Evolutionary conservation across 2,329 filamentous ascomycete genomes (phyloP), one percentile per base, ranked within the genome.

Genomic region (Calcarisporium arbuscula): DNA sequence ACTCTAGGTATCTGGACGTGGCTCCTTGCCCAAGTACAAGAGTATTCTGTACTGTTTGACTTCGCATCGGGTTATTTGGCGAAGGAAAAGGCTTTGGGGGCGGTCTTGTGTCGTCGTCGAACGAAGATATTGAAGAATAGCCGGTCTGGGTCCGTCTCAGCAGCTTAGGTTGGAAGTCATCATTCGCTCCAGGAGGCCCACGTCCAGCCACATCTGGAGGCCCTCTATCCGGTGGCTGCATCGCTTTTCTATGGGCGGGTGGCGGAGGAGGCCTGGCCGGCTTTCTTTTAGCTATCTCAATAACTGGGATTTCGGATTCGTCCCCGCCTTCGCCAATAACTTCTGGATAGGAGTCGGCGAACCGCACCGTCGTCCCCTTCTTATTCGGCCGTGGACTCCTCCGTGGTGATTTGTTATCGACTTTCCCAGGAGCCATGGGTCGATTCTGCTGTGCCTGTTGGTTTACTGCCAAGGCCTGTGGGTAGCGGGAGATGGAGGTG

Each of bases 311-410:
- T 35, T 85, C 79, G 35, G 83, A 82, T 57, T 95, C 88, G 51
- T 95, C 90, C 21, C 90, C 90, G 38, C 90, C 90, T 58, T 90
- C 82, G 30, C 90, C 90, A 51, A 96, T 95, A 42, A 95, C 61
- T 30, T 87, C 82, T 6, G 89, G 88, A 35, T 72, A 68, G 8
- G 71, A 72, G 46, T 85, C 77, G 34, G 72, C 74, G 50, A 95
- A 95, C 36, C 70, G 76, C 22, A 95, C 89, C 5, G 66, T 66
- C 41, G 92, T 65, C 8, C 82, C 82, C 57, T 85, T 85, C 52
- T 72, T 76, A 32, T 62, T 66, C 17, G 61, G 62, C 16, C 62
- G 62, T 19, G 68, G 63, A 43, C 63, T 70, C 48, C 55, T 58
- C 32, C 54, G 59, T 11, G 67, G 62, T 28, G 67, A 67, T 42